Base-by-base conservation (phyloP, 225 moss, liverwort and hornwort genomes). In the Takakia lepidozioides region DNA sequence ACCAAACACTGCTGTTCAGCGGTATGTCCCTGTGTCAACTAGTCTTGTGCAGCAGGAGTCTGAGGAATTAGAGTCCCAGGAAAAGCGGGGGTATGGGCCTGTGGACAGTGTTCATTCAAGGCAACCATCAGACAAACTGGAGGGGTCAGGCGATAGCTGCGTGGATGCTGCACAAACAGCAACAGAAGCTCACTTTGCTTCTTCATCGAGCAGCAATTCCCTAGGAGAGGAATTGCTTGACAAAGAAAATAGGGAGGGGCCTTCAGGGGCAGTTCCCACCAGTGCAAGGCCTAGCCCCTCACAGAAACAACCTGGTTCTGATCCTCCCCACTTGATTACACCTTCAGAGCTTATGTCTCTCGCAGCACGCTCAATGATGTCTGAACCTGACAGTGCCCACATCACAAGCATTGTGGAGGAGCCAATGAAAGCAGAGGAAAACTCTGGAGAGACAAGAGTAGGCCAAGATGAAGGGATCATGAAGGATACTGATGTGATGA, bases 321-420 rank as follows among this genome's bases (percentile, higher is more conserved):
- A 62, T 55, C 55, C 73, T 60, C 66, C 52, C 40, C 78, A 88
- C 69, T 67, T 93, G 71, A 83, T 93, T 54, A 89, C 93, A 35
- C 93, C 93, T 28, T 81, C 83, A 70, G 88, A 93, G 42, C 61
- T 93, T 16, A 93, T 93, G 93, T 83, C 78, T 29, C 72, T 93
- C 29, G 93, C 67, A 32, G 74, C 74, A 32, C 74, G 74, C 27
- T 70, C 74, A 28, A 80, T 70, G 51, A 70, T 53, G 13, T 63
- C 67, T 32, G 79, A 80, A 53, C 38, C 69, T 38, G 88, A 84
- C 46, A 66, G 54, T 61, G 61, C 67, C 57, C 37, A 35, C 7
- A 43, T 16, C 43, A 7, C 32, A 32, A 11, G 32, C 11, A 11
- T 32, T 32, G n/a, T n/a, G n/a, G n/a, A n/a, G n/a, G n/a, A n/a